phyloP scores from a whole-genome alignment of 129 eudicot species.

The Flaveria linearis region DNA sequence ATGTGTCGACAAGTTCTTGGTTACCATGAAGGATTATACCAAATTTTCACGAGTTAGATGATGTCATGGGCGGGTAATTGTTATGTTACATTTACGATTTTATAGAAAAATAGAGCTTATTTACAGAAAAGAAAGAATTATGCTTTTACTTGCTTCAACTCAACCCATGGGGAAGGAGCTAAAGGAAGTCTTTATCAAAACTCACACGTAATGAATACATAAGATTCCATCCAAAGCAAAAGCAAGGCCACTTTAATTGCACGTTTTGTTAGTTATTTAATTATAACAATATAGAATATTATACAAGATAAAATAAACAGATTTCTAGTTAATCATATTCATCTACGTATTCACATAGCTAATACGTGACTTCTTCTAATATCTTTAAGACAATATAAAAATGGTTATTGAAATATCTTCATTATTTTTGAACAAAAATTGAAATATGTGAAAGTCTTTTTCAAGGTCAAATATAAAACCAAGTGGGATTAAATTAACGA shows the following conservation, averaged over 20 bases:
- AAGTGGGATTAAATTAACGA: slow-evolving; percentile 5
- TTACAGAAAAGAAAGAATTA: slow-evolving; percentile 12
- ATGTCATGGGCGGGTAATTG: not conserved
- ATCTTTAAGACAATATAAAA: not conserved
- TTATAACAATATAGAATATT: not conserved
- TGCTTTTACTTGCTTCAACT: slow-evolving; percentile 34
- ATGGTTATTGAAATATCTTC: no score
- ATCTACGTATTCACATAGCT: not conserved
- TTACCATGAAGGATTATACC: no score
- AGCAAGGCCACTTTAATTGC: slow-evolving; percentile 12
- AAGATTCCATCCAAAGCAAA: slow-evolving; percentile 30
- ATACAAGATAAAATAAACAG: not conserved
- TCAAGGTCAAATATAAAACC: not conserved
- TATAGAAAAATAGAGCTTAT: not conserved
- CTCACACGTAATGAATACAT: slow-evolving; percentile 39
- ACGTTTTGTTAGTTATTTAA: slow-evolving; percentile 17
- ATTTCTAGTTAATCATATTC: not conserved
- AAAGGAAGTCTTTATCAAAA: slow-evolving; percentile 32
- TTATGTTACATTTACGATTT: not conserved
- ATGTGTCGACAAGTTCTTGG: no score
- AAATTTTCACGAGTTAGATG: no score
- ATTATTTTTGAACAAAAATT: not conserved
- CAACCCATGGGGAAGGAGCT: slow-evolving; percentile 29
- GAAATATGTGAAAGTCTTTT: not conserved
- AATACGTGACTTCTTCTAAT: slow-evolving; percentile 1